A percentile compares a stretch with the other conserved stretches of the same genome.
phyloP scores from a whole-genome alignment of 495 filamentous ascomycete species.

The Geopyxis carbonaria region DNA sequence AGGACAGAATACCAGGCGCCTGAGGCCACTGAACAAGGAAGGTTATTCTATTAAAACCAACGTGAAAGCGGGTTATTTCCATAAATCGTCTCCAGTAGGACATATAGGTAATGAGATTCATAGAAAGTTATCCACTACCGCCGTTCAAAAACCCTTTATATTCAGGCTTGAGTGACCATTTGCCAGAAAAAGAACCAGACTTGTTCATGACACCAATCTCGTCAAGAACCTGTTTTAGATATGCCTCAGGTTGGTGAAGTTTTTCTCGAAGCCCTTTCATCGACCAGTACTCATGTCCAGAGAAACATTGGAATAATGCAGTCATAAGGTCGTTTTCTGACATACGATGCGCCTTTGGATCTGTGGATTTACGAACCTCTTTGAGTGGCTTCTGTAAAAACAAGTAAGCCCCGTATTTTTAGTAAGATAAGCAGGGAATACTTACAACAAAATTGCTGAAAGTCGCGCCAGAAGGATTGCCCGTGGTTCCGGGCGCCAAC shows the following conservation, averaged over 20 bases:
- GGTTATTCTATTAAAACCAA: no score
- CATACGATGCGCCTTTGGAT: constrained; percentile 51
- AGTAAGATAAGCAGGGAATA: constrained; percentile 12
- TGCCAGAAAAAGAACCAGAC: constrained; percentile 61
- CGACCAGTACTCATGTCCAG: constrained; percentile 70
- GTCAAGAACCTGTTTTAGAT: constrained; percentile 68
- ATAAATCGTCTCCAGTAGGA: no score
- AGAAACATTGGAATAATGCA: constrained; percentile 62
- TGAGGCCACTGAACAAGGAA: no score
- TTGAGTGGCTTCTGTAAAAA: constrained; percentile 30
- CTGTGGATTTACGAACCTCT: constrained; percentile 28
- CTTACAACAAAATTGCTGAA: constrained; percentile 44
- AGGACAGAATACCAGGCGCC: no score
- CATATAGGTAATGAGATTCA: no score
- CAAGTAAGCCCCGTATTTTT: neutral
- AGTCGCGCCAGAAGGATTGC: constrained; percentile 27
- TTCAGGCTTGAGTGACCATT: constrained; percentile 65
- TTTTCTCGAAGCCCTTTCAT: constrained; percentile 59
- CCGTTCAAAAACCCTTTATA: no score
- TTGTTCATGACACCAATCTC: constrained; percentile 67
- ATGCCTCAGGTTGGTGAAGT: constrained; percentile 75
- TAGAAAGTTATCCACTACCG: no score
- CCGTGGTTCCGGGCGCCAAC: constrained; percentile 35
- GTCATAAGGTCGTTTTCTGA: constrained; percentile 73
- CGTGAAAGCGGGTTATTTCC: no score